Evolutionary conservation across 2,329 filamentous ascomycete species (phyloP), one percentile per base, ranked within the genome.

Genomic region (Trichoderma atroviride): DNA sequence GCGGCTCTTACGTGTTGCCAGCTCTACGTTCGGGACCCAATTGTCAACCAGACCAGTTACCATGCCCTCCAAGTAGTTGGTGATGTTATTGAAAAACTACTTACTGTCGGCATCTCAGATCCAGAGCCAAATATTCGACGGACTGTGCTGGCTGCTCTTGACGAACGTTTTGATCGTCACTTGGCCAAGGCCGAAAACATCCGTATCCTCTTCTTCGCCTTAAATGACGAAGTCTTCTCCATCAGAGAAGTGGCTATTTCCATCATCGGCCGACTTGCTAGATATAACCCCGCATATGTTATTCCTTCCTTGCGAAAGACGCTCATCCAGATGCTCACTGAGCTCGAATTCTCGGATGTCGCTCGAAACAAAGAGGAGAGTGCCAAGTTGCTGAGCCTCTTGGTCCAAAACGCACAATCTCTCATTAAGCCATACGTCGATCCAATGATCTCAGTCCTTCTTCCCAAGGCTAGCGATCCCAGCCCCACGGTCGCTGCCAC

Each of bases 111-210:
- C 61, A 93, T 99, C 33, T 96, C 95, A 16, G 96, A 99, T 77
- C 90, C 91, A 1, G 93, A 97, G 74, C 87, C 94, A 16, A 92
- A 92, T 73, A 99, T 99, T 72, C 90, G 96, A 70, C 87, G 90
- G 75, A 97, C 93, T 0, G 95, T 99, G 3, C 86, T 99, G 27
- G 89, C 91, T 61, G 96, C 96, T 22, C 86, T 99, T 11, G 96
- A 98, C 78, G 89, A 92, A 73, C 92, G 96, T 63, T 99, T 99
- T 76, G 96, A 99, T 77, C 91, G 93, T 58, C 96, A 99, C 78
- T 85, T 99, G n/a, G 94, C 94, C 53, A 97, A 97, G 79, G 94
- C 96, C 0, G 95, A 99, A 79, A 99, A 99, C 76, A 96, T 99
- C 59, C 90, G 96, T 24, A 97, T 94, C 16, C 83, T 99, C 0